Evolutionary conservation across 306 rosid species (phyloP).

Genomic region (Prunus mira): DNA sequence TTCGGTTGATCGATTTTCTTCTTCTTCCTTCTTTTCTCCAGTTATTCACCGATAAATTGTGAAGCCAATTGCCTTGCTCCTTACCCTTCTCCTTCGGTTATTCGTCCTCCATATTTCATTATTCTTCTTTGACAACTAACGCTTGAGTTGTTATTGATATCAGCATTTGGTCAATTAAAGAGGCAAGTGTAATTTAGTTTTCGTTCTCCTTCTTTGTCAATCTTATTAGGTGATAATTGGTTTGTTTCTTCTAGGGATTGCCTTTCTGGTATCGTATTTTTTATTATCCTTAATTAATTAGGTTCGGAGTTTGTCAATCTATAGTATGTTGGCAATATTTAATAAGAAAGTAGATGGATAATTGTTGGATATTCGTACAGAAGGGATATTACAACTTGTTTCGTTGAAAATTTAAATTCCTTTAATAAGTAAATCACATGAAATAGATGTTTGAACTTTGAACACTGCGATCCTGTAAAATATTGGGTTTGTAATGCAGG

Average conservation of each 20-base stretch:
- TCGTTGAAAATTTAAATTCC: not conserved
- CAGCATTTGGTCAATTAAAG: not conserved
- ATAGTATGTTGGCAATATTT: not conserved
- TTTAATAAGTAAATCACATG: not conserved
- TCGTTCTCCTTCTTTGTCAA: not conserved
- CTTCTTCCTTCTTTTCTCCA: not conserved
- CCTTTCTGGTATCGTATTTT: not conserved
- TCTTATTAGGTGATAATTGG: not conserved
- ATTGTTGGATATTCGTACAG: not conserved
- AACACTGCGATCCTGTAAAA: not conserved
- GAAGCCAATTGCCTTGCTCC: no score
- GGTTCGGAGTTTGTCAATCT: not conserved
- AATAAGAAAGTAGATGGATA: not conserved
- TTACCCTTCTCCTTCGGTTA: no score
- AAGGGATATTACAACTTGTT: not conserved
- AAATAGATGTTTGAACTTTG: not conserved
- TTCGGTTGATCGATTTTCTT: not conserved
- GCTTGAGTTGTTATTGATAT: no score
- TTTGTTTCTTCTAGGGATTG: no score
- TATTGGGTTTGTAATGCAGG: not conserved
- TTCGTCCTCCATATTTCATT: no score
- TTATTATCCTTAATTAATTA: not conserved
- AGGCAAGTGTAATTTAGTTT: not conserved
- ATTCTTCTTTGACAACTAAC: no score
- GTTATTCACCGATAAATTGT: no score